Percentiles rank a stretch among this genome's conserved stretches.
These are phyloP conservation scores for Neurospora tetraspora DNA, from an alignment of 495 filamentous ascomycete species.

Conservation along the genomic window DNA sequence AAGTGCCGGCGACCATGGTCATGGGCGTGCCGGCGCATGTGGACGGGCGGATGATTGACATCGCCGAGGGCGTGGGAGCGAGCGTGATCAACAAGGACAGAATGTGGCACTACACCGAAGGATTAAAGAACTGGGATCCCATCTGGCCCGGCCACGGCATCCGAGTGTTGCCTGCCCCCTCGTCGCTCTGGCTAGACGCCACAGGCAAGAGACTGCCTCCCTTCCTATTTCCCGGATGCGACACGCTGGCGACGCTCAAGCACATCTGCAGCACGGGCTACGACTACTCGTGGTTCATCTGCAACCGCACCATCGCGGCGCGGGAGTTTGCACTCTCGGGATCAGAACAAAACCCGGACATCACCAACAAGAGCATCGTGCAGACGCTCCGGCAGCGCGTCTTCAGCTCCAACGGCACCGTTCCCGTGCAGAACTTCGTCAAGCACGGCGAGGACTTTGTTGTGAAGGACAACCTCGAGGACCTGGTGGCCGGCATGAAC, in stretches of 20 bases:
- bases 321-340: conserved; percentile 44
- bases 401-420: conserved; percentile 35
- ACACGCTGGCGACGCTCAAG: conserved; percentile 42
- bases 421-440: conserved; percentile 39
- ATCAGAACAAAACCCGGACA: conserved; percentile 44
- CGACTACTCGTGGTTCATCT: conserved; percentile 46
- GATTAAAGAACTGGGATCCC: conserved; percentile 40
- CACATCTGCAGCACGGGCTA: conserved; percentile 43
- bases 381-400: conserved; percentile 33
- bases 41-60: conserved; percentile 43
- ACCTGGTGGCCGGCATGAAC: conserved; percentile 41
- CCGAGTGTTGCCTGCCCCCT: conserved; percentile 39
- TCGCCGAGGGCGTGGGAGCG: conserved; percentile 34
- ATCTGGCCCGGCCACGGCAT: conserved; percentile 46
- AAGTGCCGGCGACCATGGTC: conserved; percentile 37
- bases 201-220: conserved; percentile 39
- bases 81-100: conserved; percentile 40
- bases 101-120: conserved; percentile 49
- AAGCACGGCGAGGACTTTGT: conserved; percentile 41
- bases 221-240: conserved; percentile 37
- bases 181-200: conserved; percentile 44
- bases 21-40: conserved; percentile 43
- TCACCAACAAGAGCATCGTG: conserved; percentile 42
- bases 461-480: conserved; percentile 34
- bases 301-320: conserved; percentile 39